These are phyloP conservation scores for Dryas integrifolia DNA, from an alignment of 331 rosid species.

Conservation along the genomic window DNA sequence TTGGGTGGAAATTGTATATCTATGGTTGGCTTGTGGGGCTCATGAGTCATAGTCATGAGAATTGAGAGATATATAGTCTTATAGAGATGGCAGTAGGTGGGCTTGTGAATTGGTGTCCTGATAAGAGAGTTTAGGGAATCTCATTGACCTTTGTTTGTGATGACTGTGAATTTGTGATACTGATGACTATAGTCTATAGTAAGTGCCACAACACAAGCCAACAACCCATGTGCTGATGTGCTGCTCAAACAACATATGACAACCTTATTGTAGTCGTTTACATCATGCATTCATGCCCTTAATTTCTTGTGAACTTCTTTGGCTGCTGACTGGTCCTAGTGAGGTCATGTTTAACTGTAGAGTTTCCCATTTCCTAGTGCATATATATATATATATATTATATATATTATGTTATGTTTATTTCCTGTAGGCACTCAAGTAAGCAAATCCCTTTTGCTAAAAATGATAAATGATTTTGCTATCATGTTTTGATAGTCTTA, in stretches of 20 bases:
- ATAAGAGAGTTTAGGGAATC: constrained; percentile 48
- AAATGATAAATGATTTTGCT: not conserved
- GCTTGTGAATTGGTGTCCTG: constrained; percentile 26
- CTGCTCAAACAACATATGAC: constrained; percentile 25
- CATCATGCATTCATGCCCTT: not conserved
- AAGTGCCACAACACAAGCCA: not conserved
- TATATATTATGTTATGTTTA: too few relatives aligned
- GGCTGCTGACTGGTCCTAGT: not conserved
- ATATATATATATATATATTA: not conserved
- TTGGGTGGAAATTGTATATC: not conserved
- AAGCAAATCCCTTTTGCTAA: not conserved
- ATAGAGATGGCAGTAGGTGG: constrained; percentile 19
- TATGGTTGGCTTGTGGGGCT: constrained; percentile 7
- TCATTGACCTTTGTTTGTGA: constrained; percentile 34
- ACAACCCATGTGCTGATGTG: constrained; percentile 65
- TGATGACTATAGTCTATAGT: too few relatives aligned
- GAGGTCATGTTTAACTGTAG: constrained; percentile 7
- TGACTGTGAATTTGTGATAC: not conserved
- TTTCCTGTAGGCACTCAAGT: too few relatives aligned
- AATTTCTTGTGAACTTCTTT: constrained; percentile 8
- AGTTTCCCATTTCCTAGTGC: not conserved
- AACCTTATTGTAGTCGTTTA: constrained; percentile 21
- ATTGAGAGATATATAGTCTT: not conserved
- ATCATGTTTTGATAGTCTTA: not conserved
- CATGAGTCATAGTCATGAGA: not conserved